Percentiles rank a stretch among this genome's conserved stretches.
Conservation (phyloP, 768 basidiomycete genomes). For the Artomyces pyxidatus region DNA sequence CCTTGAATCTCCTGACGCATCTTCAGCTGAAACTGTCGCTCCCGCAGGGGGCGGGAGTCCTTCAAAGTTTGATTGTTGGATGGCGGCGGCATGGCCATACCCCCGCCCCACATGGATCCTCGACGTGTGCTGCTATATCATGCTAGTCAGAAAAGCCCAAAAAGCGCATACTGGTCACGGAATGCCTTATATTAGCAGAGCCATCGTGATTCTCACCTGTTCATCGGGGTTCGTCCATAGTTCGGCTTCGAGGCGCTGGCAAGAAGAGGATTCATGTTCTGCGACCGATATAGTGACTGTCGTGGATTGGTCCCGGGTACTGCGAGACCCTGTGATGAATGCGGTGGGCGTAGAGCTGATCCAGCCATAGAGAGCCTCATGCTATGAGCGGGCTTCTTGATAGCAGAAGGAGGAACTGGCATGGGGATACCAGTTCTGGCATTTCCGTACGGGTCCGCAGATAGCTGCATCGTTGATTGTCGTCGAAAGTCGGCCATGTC, state of each 20-base stretch:
- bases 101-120: conserved; percentile 66
- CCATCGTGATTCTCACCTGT: conserved; percentile 57
- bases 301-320: conserved; percentile 44
- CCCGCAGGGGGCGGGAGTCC: conserved; percentile 74
- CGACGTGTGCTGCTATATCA: conserved; percentile 56
- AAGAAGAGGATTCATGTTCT: conserved; percentile 58
- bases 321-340: conserved; percentile 24
- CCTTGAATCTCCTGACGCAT: conserved; percentile 71
- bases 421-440: conserved; percentile 62
- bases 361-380: conserved; percentile 70
- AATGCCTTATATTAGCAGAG: too few species aligned
- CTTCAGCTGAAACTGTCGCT: conserved; percentile 60
- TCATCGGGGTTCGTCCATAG: conserved; percentile 66
- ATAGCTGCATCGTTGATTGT: conserved; percentile 51
- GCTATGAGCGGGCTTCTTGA: conserved; percentile 59
- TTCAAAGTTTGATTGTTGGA: conserved; percentile 49
- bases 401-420: conserved; percentile 37
- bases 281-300: conserved; percentile 62
- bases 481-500: conserved; percentile 41
- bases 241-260: conserved; percentile 61
- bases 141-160: neutral
- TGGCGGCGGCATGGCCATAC: conserved; percentile 38
- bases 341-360: conserved; percentile 55
- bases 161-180: too few species aligned
- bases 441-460: conserved; percentile 40